Evolutionary conservation across 805 yeast genomes (phyloP), one percentile per base, ranked within the genome.

Genomic region (Nakazawaea holstii): DNA sequence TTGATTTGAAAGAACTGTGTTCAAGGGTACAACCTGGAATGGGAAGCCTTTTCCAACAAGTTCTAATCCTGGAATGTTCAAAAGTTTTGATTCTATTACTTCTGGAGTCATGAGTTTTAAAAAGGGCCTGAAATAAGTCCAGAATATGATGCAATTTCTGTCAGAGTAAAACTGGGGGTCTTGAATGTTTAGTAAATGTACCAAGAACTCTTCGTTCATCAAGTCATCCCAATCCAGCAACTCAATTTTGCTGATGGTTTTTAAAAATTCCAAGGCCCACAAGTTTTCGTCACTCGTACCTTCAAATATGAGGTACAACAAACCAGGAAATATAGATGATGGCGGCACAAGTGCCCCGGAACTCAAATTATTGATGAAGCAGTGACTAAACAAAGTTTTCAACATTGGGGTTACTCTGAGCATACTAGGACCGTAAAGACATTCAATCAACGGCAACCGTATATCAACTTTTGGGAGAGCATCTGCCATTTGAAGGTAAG

Each of bases 161-260:
- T 69, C 74, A 14, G 66, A 67, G 61, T 74, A 83, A 49, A 61
- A 68, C 1, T 65, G 59, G 0, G 80, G 79, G 53, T 77, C 68
- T 57, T 83, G 88, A 41, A 82, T 69, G 36, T 68, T 63, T 46
- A 73, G 69, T 17, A 77, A 65, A 56, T 82, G 81, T 2, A 64
- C 54, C 41, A 69, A 72, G 49, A 74, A 76, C 56, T 85, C 91
- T 54, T 81, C 85, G 6, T 74, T 53, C 1, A 80, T 58, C 31
- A 76, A 67, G 7, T 65, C 53, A 11, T 68, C 60, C 36, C 68
- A 54, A 38, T 59, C 62, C 10, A 54, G 39, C 10, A 37, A 39
- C 2, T 41, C 35, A 24, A 53, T 48, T 50, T 41, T 30, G 43
- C 33, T 9, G 51, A 30, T 45, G 26, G 50, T 52, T 33, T 50